Percentiles rank a stretch among this genome's conserved stretches.
Conservation (phyloP, 1,284 basidiomycete genomes). For the Ustilago shanxiensis region DNA sequence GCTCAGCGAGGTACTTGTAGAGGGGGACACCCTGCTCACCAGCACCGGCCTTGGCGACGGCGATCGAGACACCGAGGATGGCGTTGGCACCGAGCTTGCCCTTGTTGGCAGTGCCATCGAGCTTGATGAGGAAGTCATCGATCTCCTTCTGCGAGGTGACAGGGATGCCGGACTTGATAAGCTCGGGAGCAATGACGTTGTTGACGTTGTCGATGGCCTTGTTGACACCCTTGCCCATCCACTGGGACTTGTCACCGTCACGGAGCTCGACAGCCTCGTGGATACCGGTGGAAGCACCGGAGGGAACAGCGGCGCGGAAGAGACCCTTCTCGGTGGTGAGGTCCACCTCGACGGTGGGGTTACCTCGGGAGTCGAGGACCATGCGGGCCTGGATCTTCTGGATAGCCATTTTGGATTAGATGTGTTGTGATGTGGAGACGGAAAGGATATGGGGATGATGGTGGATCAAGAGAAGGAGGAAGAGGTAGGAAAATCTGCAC, state of each 20-base stretch:
- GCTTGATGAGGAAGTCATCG: slow-evolving; percentile 98
- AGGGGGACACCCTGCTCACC: slow-evolving; percentile 80
- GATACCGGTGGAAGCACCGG: slow-evolving; percentile 96
- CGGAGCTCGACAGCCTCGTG: slow-evolving; percentile 99
- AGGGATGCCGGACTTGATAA: slow-evolving; percentile 86
- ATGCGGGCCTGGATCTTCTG: slow-evolving; percentile 64
- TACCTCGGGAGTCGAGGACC: slow-evolving; percentile 69
- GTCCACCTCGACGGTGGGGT: slow-evolving; percentile 70
- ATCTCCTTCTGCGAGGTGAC: slow-evolving; percentile 96
- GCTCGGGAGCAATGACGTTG: slow-evolving; percentile 86
- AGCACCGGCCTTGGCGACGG: slow-evolving; percentile 92
- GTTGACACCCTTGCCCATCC: slow-evolving; percentile 89
- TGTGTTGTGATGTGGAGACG: slow-evolving; percentile 6
- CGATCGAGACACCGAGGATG: slow-evolving; percentile 98
- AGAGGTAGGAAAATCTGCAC: background rate
- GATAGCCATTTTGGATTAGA: slow-evolving; percentile 56
- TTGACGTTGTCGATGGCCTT: slow-evolving; percentile 98
- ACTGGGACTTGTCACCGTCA: slow-evolving; percentile 91
- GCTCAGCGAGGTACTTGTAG: slow-evolving; percentile 95
- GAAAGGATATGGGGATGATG: slow-evolving; percentile 13
- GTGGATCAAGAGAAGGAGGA: slow-evolving; percentile 13
- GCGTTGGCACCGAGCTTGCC: slow-evolving; percentile 99
- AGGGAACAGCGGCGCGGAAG: slow-evolving; percentile 95
- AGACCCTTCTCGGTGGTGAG: slow-evolving; percentile 75
- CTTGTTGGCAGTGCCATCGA: slow-evolving; percentile 98